Evolutionary conservation across 2,329 filamentous ascomycete genomes (phyloP).

Genomic region (Sporothrix humicola): DNA sequence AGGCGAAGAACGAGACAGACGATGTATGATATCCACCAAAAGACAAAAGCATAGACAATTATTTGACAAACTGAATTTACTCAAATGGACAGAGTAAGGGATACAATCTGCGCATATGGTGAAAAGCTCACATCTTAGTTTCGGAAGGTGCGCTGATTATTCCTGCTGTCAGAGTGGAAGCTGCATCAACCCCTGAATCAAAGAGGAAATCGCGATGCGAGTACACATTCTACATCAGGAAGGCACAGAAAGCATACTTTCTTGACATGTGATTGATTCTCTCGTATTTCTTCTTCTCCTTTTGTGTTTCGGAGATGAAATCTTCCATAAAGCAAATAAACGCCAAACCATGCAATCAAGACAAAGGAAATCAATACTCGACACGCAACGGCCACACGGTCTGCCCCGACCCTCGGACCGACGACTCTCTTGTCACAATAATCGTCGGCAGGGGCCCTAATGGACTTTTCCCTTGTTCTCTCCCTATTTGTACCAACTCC

Average conservation of each 20-base stretch:
- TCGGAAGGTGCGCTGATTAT: too few species aligned
- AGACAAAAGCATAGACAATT: not conserved
- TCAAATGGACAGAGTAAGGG: too few species aligned
- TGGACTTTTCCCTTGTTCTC: not conserved
- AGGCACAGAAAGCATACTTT: too few species aligned
- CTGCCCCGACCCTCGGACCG: not conserved
- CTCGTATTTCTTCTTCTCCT: not conserved
- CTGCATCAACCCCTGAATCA: not conserved
- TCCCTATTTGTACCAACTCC: not conserved
- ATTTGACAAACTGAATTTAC: too few species aligned
- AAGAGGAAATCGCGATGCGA: not conserved
- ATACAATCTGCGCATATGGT: too few species aligned
- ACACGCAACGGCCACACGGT: not conserved
- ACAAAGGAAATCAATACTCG: not conserved
- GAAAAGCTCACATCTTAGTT: too few species aligned
- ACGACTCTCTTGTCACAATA: not conserved
- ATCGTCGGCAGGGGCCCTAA: not conserved
- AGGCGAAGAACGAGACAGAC: not conserved
- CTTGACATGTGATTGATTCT: not conserved
- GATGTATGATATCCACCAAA: slow-evolving; percentile 6
- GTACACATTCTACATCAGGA: too few species aligned
- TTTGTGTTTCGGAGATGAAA: not conserved
- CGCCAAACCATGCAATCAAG: not conserved
- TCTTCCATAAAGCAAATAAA: not conserved
- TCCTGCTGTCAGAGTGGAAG: too few species aligned